Evolutionary conservation across 352 stramenopile species (phyloP).

Genomic region (Pythium phragmiticola): DNA sequence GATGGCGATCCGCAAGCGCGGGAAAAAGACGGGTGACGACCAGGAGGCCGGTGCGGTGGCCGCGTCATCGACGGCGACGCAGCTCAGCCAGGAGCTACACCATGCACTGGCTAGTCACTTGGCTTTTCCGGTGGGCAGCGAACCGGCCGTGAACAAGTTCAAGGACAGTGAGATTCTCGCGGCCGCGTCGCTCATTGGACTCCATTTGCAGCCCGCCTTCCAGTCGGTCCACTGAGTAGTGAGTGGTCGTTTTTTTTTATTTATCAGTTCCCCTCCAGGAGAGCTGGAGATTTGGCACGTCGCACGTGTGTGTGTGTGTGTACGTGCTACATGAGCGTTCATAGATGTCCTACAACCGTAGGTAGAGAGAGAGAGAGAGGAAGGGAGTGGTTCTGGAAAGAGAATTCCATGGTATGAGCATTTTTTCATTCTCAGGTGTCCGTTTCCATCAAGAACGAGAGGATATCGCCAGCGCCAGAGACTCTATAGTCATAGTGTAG

Average conservation of each 20-base stretch:
- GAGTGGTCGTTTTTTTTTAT: constrained; percentile 13
- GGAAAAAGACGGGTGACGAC: constrained; percentile 6
- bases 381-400: no score
- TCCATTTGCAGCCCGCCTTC: constrained; percentile 58
- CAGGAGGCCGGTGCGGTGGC: constrained; percentile 8
- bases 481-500: background rate
- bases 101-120: constrained; percentile 24
- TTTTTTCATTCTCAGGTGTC: no score
- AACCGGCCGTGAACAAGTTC: constrained; percentile 32
- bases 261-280: background rate
- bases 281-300: no score
- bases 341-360: no score
- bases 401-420: no score
- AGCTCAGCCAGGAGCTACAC: constrained; percentile 41
- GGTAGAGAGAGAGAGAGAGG: no score
- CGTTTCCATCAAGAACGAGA: no score
- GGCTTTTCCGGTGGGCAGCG: background rate
- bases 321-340: no score
- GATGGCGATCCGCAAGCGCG: constrained; percentile 35
- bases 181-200: constrained; percentile 66
- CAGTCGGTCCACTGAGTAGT: constrained; percentile 65
- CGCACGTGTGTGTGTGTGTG: no score
- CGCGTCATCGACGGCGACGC: constrained; percentile 23
- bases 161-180: constrained; percentile 77
- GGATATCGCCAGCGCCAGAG: no score